phyloP scores from a whole-genome alignment of 1,284 basidiomycete species.

The Cutaneotrichosporon dermatis region DNA sequence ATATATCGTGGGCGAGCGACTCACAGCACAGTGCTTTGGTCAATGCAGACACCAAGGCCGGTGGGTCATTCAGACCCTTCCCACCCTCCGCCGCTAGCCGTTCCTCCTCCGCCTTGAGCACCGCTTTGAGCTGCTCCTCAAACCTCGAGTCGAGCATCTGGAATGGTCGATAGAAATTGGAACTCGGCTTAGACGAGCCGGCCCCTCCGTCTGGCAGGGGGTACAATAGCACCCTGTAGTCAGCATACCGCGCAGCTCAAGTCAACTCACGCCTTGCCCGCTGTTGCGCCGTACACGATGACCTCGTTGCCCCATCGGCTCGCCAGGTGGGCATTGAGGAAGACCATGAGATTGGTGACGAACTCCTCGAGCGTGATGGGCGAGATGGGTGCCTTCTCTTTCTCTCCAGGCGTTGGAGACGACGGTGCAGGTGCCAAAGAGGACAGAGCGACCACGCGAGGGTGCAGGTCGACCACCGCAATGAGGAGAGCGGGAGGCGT shows the following conservation, averaged over 20 bases:
- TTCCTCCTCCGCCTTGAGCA: constrained; percentile 62
- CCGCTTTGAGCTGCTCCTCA: constrained; percentile 61
- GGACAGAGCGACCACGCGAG: constrained; percentile 66
- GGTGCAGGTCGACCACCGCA: constrained; percentile 75
- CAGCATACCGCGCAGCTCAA: neutral
- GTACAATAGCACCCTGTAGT: constrained; percentile 32
- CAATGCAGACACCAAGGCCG: constrained; percentile 76
- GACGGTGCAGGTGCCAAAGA: constrained; percentile 19
- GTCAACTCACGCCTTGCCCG: constrained; percentile 59
- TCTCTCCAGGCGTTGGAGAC: constrained; percentile 5
- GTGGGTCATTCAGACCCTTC: constrained; percentile 55
- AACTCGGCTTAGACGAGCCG: constrained; percentile 52
- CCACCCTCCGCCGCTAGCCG: constrained; percentile 52
- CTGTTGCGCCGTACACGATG: constrained; percentile 82
- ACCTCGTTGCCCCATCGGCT: constrained; percentile 86
- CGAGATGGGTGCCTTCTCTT: constrained; percentile 33
- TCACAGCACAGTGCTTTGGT: constrained; percentile 85
- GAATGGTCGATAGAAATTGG: constrained; percentile 81
- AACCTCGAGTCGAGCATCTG: constrained; percentile 57
- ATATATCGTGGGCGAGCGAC: constrained; percentile 31
- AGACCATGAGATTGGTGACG: constrained; percentile 76
- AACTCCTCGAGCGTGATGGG: constrained; percentile 64
- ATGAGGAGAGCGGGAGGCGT: constrained; percentile 63
- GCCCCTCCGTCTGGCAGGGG: constrained; percentile 39
- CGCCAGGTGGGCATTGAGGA: constrained; percentile 88